These are phyloP conservation scores for Lichina pygmaea DNA, from an alignment of 495 filamentous ascomycete species.

Conservation along the genomic window DNA sequence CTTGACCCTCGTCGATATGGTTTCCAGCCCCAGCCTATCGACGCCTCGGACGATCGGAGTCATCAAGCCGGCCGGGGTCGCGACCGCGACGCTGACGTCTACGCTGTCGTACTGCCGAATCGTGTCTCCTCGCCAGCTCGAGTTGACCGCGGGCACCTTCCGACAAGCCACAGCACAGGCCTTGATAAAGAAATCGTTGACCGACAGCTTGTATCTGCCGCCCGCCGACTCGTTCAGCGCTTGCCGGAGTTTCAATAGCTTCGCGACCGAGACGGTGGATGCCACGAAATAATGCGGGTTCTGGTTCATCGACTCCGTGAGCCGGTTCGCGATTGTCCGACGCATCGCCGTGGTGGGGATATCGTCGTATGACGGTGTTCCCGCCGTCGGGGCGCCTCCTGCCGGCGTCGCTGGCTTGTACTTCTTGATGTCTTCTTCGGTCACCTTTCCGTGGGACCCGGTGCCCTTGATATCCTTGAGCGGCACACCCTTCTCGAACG, in stretches of 20 bases:
- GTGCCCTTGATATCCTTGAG: conserved; percentile 65
- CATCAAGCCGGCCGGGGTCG: conserved; percentile 84
- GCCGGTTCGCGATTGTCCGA: conserved; percentile 83
- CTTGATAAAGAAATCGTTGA: conserved; percentile 99
- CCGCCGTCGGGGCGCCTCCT: conserved; percentile 16
- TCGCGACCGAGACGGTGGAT: conserved; percentile 60
- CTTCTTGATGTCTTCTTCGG: conserved; percentile 82
- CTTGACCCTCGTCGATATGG: conserved; percentile 73
- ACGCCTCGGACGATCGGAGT: conserved; percentile 88
- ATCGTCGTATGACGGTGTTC: conserved; percentile 52
- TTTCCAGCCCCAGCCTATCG: conserved; percentile 53
- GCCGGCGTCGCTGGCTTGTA: conserved; percentile 26
- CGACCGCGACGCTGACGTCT: conserved; percentile 82
- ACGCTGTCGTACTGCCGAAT: conserved; percentile 82
- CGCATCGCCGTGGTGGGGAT: conserved; percentile 76
- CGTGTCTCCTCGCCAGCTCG: conserved; percentile 59
- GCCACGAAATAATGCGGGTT: conserved; percentile 98
- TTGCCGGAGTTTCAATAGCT: conserved; percentile 86
- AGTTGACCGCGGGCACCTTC: conserved; percentile 91
- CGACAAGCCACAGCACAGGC: conserved; percentile 64
- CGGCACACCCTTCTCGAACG: conserved; percentile 62
- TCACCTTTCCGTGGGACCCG: conserved; percentile 65
- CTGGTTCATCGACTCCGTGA: conserved; percentile 66
- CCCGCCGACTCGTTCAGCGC: conserved; percentile 71
- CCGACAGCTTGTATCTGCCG: conserved; percentile 90